A percentile compares a stretch with the other conserved stretches of the same genome.
These are phyloP conservation scores for Triticum monococcum DNA, from an alignment of 176 grass and related monocot species.

Conservation along the genomic window DNA sequence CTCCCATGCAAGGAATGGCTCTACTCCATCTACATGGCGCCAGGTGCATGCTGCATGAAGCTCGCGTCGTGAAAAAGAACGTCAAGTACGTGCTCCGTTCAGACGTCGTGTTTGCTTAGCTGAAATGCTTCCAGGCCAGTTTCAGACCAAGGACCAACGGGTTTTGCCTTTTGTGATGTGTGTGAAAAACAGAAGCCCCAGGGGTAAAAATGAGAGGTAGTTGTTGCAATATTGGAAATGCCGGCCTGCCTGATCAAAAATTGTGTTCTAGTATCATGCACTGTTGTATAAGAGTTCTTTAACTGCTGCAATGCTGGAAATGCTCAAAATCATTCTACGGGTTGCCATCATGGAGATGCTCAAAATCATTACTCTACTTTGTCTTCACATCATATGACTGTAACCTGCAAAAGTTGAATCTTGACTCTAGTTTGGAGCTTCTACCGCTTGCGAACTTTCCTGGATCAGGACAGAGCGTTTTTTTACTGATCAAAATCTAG, in stretches of 20 bases:
- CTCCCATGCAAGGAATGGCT: constrained; percentile 80
- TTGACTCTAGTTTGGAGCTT: neutral
- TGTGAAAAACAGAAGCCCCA: neutral
- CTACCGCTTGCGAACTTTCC: neutral
- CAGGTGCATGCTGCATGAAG: constrained; percentile 97
- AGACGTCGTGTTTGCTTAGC: constrained; percentile 77
- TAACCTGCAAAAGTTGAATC: neutral
- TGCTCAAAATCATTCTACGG: neutral
- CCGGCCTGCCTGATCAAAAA: neutral
- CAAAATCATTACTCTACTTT: neutral
- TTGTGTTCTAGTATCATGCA: neutral
- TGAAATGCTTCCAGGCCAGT: neutral
- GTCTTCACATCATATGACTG: too few relatives aligned
- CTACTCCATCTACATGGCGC: constrained; percentile 86
- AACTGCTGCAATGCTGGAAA: constrained; percentile 10
- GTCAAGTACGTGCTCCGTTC: constrained; percentile 82
- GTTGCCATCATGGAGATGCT: neutral
- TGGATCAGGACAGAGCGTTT: too few relatives aligned
- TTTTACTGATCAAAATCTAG: too few relatives aligned
- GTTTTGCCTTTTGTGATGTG: neutral
- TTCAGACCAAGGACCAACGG: too few relatives aligned
- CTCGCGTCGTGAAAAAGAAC: constrained; percentile 75
- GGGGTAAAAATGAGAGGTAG: neutral
- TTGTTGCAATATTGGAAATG: neutral
- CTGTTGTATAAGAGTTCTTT: neutral